Evolutionary conservation across 495 filamentous ascomycete species (phyloP).

Genomic region (Cercophora sp.): DNA sequence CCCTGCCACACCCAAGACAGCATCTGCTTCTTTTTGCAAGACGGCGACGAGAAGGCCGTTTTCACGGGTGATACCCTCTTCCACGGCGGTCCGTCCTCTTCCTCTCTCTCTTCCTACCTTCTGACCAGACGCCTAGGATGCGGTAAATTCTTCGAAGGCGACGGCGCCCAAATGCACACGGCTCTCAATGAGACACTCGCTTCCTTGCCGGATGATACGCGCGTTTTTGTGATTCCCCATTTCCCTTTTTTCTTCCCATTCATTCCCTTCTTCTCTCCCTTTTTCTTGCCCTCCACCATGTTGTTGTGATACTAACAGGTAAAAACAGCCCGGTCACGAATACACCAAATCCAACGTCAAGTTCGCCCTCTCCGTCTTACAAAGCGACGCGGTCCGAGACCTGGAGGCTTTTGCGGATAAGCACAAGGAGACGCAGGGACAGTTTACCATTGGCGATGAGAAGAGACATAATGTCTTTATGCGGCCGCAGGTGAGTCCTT

Average conservation of each 20-base stretch:
- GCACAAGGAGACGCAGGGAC: conserved; percentile 87
- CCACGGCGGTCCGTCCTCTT: conserved; percentile 65
- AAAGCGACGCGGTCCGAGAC: conserved; percentile 71
- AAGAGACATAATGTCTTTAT: conserved; percentile 99
- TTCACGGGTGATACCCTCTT: conserved; percentile 98
- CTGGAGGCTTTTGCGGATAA: conserved; percentile 70
- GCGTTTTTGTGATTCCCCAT: conserved; percentile 69
- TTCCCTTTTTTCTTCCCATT: neutral
- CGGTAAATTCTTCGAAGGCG: conserved; percentile 96
- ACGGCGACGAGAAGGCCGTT: conserved; percentile 73
- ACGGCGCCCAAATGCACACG: conserved; percentile 78
- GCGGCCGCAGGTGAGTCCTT: conserved; percentile 67
- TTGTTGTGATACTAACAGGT: neutral
- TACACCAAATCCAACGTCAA: conserved; percentile 94
- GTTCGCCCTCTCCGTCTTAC: conserved; percentile 71
- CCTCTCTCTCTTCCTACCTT: neutral
- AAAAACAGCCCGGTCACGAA: conserved; percentile 77
- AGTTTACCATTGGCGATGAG: conserved; percentile 96
- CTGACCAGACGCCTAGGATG: conserved; percentile 58
- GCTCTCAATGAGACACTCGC: conserved; percentile 84
- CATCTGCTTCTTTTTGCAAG: conserved; percentile 85
- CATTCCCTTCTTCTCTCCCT: too few relatives aligned
- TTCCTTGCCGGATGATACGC: conserved; percentile 82
- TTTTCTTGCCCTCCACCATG: too few relatives aligned
- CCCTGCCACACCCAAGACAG: conserved; percentile 98